Evolutionary conservation across 495 filamentous ascomycete species (phyloP).

Genomic region (Evernia prunastri): DNA sequence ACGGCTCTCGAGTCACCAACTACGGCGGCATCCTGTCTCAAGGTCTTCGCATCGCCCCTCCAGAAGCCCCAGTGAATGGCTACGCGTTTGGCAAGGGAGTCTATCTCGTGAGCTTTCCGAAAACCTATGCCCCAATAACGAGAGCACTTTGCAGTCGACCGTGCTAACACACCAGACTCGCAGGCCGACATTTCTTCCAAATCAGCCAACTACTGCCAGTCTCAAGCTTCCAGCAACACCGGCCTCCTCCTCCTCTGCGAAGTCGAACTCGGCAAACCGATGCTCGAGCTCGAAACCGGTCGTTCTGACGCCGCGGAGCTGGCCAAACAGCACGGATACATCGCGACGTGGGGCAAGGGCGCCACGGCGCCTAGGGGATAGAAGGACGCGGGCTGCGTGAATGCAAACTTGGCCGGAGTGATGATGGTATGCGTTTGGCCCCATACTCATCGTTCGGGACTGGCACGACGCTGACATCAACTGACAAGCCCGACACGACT

Average conservation of each 20-base stretch:
- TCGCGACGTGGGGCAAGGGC: constrained; percentile 65
- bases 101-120: not conserved
- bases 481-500: constrained; percentile 20
- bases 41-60: constrained; percentile 79
- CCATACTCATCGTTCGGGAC: not conserved
- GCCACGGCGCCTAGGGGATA: constrained; percentile 52
- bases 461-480: not conserved
- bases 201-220: constrained; percentile 69
- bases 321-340: constrained; percentile 50
- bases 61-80: constrained; percentile 69
- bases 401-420: constrained; percentile 56
- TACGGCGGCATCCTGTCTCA: constrained; percentile 78
- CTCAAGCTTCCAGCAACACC: constrained; percentile 50
- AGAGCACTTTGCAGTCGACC: no score
- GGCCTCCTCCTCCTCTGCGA: constrained; percentile 67
- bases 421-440: constrained; percentile 44
- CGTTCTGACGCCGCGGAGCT: constrained; percentile 47
- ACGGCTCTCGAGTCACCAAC: constrained; percentile 64
- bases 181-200: constrained; percentile 75
- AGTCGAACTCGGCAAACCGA: constrained; percentile 62
- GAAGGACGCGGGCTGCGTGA: constrained; percentile 66
- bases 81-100: constrained; percentile 69
- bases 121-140: no score
- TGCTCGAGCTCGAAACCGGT: constrained; percentile 38
- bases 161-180: constrained; percentile 42